Conservation (phyloP, 768 basidiomycete genomes). For the Cyathus striatus region DNA sequence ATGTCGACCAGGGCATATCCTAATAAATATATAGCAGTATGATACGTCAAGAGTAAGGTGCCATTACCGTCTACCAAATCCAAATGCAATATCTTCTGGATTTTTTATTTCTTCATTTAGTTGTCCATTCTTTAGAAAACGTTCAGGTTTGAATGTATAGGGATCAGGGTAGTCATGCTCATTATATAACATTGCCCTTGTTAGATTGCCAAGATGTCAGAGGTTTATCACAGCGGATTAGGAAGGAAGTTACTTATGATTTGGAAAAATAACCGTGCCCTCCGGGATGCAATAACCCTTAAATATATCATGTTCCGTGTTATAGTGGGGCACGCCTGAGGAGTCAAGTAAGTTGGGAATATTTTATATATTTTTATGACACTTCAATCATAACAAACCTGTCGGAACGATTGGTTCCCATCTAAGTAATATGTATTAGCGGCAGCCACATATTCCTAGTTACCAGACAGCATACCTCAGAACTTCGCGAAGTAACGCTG, state of each 20-base stretch:
- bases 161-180: constrained; percentile 26
- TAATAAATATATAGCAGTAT: too few species aligned
- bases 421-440: too few species aligned
- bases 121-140: constrained; percentile 38
- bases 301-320: constrained; percentile 37
- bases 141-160: constrained; percentile 45
- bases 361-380: background rate
- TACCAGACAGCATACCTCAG: constrained; percentile 30
- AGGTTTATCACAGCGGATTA: background rate
- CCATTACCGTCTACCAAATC: constrained; percentile 36
- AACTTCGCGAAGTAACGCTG: constrained; percentile 32
- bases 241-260: constrained; percentile 21
- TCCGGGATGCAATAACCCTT: constrained; percentile 41
- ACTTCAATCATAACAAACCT: constrained; percentile 13
- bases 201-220: background rate
- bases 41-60: too few species aligned
- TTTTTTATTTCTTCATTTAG: constrained; percentile 22
- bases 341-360: background rate
- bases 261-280: constrained; percentile 28
- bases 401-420: constrained; percentile 25
- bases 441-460: too few species aligned
- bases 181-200: constrained; percentile 30
- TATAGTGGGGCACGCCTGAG: constrained; percentile 25
- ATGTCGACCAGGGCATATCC: too few species aligned
- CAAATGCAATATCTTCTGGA: too few species aligned